Percentiles rank a stretch among this genome's conserved stretches.
These are phyloP conservation scores for Adansonia digitata DNA, from an alignment of 345 rosid genomes.

Conservation along the genomic window DNA sequence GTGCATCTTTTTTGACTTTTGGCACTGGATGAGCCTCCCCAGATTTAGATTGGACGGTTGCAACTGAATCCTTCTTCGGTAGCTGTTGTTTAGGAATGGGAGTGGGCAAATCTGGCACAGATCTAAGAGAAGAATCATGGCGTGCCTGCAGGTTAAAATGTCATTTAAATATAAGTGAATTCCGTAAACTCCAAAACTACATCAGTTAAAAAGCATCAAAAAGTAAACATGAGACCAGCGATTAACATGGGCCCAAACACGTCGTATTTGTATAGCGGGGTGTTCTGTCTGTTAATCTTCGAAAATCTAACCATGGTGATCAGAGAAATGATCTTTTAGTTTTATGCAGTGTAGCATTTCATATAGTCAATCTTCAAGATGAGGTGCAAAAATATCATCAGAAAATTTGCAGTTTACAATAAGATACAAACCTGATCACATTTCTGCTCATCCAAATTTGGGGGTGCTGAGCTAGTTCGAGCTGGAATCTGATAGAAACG, in stretches of 20 bases:
- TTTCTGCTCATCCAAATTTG: constrained; percentile 96
- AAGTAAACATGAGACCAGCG: not conserved
- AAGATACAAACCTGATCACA: constrained; percentile 59
- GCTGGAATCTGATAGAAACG: constrained; percentile 62
- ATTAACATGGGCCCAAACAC: not conserved
- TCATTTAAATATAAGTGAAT: constrained; percentile 3
- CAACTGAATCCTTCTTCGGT: constrained; percentile 46
- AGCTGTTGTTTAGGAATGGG: constrained; percentile 52
- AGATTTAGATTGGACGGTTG: constrained; percentile 35
- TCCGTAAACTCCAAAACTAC: not conserved
- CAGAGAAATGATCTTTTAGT: not conserved
- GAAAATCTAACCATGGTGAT: not conserved
- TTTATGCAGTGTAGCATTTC: not conserved
- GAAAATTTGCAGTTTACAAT: not conserved
- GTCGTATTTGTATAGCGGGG: not conserved
- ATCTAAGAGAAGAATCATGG: constrained; percentile 34
- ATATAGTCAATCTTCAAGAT: no score
- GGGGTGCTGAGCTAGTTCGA: constrained; percentile 95
- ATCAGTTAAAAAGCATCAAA: not conserved
- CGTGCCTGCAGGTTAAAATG: constrained; percentile 54
- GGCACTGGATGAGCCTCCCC: constrained; percentile 42
- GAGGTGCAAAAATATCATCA: not conserved
- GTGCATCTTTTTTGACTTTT: constrained; percentile 54
- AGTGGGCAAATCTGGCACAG: constrained; percentile 53
- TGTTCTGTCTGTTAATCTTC: not conserved